Base-by-base conservation (phyloP, 2,329 filamentous ascomycete genomes). In the Colletotrichum caudatum region DNA sequence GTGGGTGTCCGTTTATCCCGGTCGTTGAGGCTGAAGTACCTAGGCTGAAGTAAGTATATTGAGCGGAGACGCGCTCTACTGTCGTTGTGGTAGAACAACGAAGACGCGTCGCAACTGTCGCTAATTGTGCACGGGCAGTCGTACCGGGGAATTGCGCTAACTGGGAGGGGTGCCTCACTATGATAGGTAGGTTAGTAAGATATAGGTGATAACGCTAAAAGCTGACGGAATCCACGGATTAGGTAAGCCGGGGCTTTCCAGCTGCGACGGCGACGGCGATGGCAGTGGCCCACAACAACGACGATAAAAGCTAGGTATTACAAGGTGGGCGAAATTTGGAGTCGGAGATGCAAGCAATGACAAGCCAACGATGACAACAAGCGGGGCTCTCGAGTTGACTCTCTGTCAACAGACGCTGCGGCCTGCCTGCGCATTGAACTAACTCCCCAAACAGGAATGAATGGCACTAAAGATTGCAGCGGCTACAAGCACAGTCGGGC, bases 41-140 rank as follows among this genome's bases (percentile, higher is more conserved):
- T 41, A 41, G 14, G 39, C 39, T 44, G 44, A 6, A 48, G n/a
- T 23, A 12, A 48, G 44, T 48, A 39, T 39, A 23, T 35, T 53
- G 33, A 54, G 59, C 46, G 59, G 39, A 64, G 66, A 60, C 60
- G 69, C 65, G 65, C 6, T 50, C 33, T 56, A 16, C 23, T 20
- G 29, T 56, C n/a, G 58, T 51, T 59, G 37, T 48, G 39, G 26
- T 26, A 39, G 44, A 26, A 35, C 39, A 26, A 35, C 39, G 29
- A 46, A 37, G 58, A 72, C 69, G 69, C 69, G 69, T 69, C 69
- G 65, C 54, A 39, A 41, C 37, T 64, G 59, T 48, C 29, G 18
- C 23, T 46, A n/a, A 20, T 64, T 23, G 33, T 53, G 65, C 65
- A 64, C 53, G 48, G 39, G 5, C 44, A 39, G 26, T 56, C 8